Evolutionary conservation across 331 rosid genomes (phyloP).

Genomic region (Rosa hybrid): DNA sequence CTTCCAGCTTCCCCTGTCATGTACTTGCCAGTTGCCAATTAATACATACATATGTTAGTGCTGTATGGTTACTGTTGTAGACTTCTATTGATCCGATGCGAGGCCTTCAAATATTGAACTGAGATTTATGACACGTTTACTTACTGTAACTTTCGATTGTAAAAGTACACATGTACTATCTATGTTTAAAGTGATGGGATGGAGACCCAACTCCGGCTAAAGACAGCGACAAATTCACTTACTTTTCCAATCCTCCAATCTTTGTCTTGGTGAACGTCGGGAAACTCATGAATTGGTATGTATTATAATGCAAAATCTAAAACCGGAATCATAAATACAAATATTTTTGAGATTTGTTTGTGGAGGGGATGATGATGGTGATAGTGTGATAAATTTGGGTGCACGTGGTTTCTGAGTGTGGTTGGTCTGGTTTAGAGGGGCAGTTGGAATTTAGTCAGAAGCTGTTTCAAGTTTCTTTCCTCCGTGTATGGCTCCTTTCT

Average conservation of each 20-base stretch:
- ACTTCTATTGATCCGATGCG: neutral
- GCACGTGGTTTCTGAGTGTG: slow-evolving; percentile 38
- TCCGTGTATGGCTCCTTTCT: neutral
- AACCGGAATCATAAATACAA: neutral
- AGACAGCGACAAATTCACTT: too few species aligned
- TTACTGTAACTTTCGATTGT: neutral
- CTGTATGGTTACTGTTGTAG: neutral
- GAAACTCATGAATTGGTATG: neutral
- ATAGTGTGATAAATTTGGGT: slow-evolving; percentile 1
- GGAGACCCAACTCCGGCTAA: neutral
- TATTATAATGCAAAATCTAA: neutral
- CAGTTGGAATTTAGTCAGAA: slow-evolving; percentile 44
- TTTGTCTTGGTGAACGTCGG: neutral
- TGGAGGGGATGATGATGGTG: slow-evolving; percentile 4
- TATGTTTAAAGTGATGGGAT: neutral
- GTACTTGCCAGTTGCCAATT: neutral
- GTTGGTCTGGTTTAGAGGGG: slow-evolving; percentile 31
- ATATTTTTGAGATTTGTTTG: neutral
- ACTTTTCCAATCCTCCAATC: too few species aligned
- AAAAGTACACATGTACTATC: too few species aligned
- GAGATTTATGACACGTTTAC: neutral
- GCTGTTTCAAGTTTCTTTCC: neutral
- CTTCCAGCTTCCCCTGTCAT: neutral
- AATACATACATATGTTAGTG: neutral
- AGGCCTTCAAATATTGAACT: too few species aligned